phyloP scores from a whole-genome alignment of 495 filamentous ascomycete genomes.

The Penicillium turbatum region DNA sequence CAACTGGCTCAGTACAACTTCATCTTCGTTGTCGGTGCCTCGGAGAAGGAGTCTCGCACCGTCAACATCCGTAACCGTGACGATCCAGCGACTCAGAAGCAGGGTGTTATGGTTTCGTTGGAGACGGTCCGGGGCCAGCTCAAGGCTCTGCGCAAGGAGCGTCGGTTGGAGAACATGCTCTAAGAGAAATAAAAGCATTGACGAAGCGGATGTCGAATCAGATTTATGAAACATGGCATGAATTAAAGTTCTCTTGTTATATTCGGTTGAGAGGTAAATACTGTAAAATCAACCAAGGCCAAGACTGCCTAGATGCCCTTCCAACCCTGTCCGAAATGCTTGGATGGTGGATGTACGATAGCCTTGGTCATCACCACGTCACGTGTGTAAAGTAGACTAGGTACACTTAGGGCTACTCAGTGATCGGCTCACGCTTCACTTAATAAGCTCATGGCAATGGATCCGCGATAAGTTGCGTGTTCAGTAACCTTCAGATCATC shows the following conservation, averaged over 20 bases:
- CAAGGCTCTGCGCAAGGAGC: conserved; percentile 60
- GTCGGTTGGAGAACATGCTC: conserved; percentile 51
- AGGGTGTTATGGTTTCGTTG: conserved; percentile 65
- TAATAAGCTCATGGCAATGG: too few species aligned
- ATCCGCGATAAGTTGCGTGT: too few species aligned
- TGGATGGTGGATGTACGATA: too few species aligned
- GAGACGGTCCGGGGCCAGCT: conserved; percentile 77
- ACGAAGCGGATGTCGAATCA: not conserved
- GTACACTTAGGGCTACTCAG: too few species aligned
- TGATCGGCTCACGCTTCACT: too few species aligned
- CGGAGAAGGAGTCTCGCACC: conserved; percentile 68
- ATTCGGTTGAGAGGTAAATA: too few species aligned
- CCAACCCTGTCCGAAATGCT: too few species aligned
- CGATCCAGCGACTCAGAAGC: conserved; percentile 74
- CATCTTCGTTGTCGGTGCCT: conserved; percentile 82
- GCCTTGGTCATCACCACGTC: too few species aligned
- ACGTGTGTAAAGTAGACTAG: too few species aligned
- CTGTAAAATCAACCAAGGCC: too few species aligned
- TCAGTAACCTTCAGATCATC: too few species aligned
- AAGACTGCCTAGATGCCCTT: too few species aligned
- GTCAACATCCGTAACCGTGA: conserved; percentile 93
- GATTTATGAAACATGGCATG: conserved; percentile 19
- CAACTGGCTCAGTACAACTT: conserved; percentile 91
- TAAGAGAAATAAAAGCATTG: conserved; percentile 8
- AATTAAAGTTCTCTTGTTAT: not conserved